Evolutionary conservation across 352 stramenopile genomes (phyloP), one percentile per base, ranked within the genome.

Genomic region (Phytopythium montanum): DNA sequence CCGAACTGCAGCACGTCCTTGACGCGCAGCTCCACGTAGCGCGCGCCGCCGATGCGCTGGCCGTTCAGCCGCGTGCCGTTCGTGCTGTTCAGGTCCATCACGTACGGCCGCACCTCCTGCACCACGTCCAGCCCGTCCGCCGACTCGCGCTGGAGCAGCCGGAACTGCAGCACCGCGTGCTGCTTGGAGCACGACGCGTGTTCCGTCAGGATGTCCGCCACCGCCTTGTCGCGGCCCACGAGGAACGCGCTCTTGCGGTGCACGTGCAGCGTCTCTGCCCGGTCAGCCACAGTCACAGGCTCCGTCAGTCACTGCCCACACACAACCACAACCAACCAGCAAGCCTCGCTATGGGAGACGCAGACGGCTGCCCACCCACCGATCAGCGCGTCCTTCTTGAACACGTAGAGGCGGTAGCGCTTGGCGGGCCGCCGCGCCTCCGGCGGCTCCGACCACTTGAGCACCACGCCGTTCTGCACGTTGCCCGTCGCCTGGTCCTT

Each of bases 1-100:
- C 96, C 97, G 69, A 99, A 98, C 45, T 87, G 96, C 33, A 99
- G 77, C 38, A 99, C 85, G 73, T 99, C 97, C 62, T 97, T 96
- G 51, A 91, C 83, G 59, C 84, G 85, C 44, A 99, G 79, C 73
- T 99, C 92, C 58, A 99, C 97, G 83, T 99, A 99, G 26, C 97
- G 89, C 34, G 93, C 93, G 39, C 81, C 61, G 25, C 98, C 96
- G 52, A 99, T 85, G 49, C 78, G 71, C 38, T 95, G 79, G 13
- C 95, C 95, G 70, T 99, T 99, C 9, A 99, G 77, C 54, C 96
- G 97, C n/a, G 97, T 99, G 26, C 90, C 94, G 81, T 99, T 99
- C 25, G 96, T 98, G 73, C 89, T 98, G 67, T 98, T 86, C 29
- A 99, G 80, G 74, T 99, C 97, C 89, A 99, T 95, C 42, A 99